phyloP scores from a whole-genome alignment of 208 protist genomes.

The Acanthamoeba divionensis region DNA sequence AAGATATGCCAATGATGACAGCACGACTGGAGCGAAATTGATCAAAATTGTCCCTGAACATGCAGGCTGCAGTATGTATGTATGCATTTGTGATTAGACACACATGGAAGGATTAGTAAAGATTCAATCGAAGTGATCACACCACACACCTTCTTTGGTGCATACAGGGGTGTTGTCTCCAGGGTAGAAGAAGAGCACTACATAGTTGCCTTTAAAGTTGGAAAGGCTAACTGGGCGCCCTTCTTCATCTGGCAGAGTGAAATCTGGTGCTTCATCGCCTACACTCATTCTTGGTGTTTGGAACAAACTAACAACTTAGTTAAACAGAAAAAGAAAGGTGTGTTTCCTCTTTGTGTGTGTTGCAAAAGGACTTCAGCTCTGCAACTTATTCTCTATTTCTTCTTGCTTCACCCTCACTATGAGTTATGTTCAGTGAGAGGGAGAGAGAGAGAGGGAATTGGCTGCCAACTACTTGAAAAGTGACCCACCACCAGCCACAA shows the following conservation, averaged over 20 bases:
- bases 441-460: too few species aligned
- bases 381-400: background rate
- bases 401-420: background rate
- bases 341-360: too few species aligned
- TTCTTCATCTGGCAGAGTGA: background rate
- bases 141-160: background rate
- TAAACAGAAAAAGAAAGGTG: too few species aligned
- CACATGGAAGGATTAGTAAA: background rate
- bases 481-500: too few species aligned
- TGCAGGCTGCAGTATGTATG: background rate
- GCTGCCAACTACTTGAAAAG: too few species aligned
- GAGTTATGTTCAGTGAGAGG: too few species aligned
- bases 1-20: background rate
- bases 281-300: too few species aligned
- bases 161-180: background rate
- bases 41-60: background rate
- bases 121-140: background rate
- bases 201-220: background rate
- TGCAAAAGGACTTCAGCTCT: background rate
- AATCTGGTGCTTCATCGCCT: background rate
- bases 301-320: too few species aligned
- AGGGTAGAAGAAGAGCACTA: slow-evolving; percentile 31
- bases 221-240: background rate
- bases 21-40: background rate
- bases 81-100: background rate